Evolutionary conservation across 2,329 filamentous ascomycete species (phyloP).

Genomic region (Microdochium trichocladiopsis): DNA sequence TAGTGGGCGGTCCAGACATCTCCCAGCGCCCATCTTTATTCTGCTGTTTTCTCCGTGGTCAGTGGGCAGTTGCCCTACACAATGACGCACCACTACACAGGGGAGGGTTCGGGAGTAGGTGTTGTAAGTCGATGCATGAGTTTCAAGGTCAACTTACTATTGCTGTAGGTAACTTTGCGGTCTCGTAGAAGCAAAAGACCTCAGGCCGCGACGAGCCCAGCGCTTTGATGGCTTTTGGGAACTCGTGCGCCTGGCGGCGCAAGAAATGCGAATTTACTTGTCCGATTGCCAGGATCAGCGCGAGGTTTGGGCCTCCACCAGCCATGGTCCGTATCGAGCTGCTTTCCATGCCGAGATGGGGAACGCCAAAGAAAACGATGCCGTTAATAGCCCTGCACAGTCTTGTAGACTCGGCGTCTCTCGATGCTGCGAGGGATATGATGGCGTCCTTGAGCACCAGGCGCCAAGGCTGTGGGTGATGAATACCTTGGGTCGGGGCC

Average conservation of each 20-base stretch:
- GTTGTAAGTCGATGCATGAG: too few relatives aligned
- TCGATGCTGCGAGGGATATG: not conserved
- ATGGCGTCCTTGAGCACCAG: conserved; percentile 12
- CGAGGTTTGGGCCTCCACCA: not conserved
- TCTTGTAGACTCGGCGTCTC: not conserved
- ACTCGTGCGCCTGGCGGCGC: not conserved
- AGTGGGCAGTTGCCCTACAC: not conserved
- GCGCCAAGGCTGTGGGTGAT: conserved; percentile 13
- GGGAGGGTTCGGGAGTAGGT: too few relatives aligned
- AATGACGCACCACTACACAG: too few relatives aligned
- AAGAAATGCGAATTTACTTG: not conserved
- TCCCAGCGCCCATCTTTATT: not conserved
- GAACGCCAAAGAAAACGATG: not conserved
- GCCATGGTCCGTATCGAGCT: not conserved
- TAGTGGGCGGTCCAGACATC: not conserved
- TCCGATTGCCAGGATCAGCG: not conserved
- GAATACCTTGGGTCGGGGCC: conserved; percentile 6
- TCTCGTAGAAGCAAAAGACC: too few relatives aligned
- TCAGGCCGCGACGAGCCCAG: not conserved
- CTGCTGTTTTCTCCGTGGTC: too few relatives aligned
- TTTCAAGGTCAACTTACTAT: not conserved
- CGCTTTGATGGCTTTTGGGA: not conserved
- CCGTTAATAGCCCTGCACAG: not conserved
- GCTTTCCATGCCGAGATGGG: not conserved
- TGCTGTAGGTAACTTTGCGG: not conserved